Base-by-base conservation (phyloP, 2,329 filamentous ascomycete genomes). In the Nemania diffusa region DNA sequence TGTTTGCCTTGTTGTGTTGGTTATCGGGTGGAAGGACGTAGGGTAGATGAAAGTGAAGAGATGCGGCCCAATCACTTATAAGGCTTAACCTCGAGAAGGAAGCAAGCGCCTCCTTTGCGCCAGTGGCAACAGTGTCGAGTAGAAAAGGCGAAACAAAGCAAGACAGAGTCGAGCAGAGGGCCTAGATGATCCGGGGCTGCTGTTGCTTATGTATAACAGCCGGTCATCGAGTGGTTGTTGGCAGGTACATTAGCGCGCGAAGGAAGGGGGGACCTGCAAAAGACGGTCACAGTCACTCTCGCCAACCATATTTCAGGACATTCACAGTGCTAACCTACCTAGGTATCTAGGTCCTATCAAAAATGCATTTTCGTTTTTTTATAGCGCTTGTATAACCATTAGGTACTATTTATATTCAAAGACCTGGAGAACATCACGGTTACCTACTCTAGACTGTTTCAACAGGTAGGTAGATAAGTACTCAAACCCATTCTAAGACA, bases 61-160 rank as follows among this genome's bases (percentile, higher is more conserved):
- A 26, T 34, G 32, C 2, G 37, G 27, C 56, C 29, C 34, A 56
- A 34, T 44, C n/a, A 42, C 58, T 26, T 26, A 37, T 32, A 8
- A 29, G 27, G n/a, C n/a, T n/a, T n/a, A n/a, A n/a, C n/a, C n/a
- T 29, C 15, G 37, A 37, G 8, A 29, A 29, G 11, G 32, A 57
- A 53, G 8, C 20, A 57, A 48, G 50, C 20, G 40, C 44, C 40
- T 24, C 51, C 62, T 57, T 56, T 60, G 52, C 56, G 55, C 60
- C 20, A 22, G 20, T 62, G 34, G 61, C 57, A 24, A 57, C 20
- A 37, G 27, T 20, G n/a, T 61, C 20, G 57, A 57, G 20, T 32
- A 4, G 51, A 42, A 11, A 6, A 46, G 42, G 57, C 42, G 32
- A 42, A 37, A 56, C 48, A 56, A 64, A 46, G 50, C 34, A 50